These are phyloP conservation scores for Astragalus membranaceus DNA, from an alignment of 306 rosid genomes.

Conservation along the genomic window DNA sequence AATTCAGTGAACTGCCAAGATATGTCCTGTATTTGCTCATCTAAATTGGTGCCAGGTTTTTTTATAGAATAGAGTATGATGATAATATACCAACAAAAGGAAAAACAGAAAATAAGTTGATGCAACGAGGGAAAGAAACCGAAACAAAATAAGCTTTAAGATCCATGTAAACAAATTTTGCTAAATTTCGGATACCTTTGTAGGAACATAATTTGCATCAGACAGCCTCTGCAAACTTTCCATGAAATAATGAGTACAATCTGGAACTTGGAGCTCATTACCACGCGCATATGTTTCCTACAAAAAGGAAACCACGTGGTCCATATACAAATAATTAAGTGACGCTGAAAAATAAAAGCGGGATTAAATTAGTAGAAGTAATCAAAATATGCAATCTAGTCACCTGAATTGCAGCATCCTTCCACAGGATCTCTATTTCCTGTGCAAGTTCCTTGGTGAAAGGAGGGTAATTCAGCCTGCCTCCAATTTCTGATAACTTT, in stretches of 20 bases:
- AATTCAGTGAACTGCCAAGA: background rate
- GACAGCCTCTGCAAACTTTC: constrained; percentile 82
- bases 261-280: constrained; percentile 95
- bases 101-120: background rate
- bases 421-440: constrained; percentile 83
- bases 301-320: constrained; percentile 19
- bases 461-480: constrained; percentile 75
- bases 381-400: constrained; percentile 16
- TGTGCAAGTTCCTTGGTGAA: constrained; percentile 78
- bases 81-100: background rate
- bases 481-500: constrained; percentile 75
- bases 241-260: constrained; percentile 88
- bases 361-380: constrained; percentile 13
- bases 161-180: background rate
- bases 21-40: background rate
- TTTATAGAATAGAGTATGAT: background rate
- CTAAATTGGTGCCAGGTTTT: background rate
- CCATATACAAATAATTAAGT: background rate
- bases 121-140: background rate
- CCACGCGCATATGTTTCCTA: constrained; percentile 93
- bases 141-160: background rate
- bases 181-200: constrained; percentile 55
- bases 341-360: background rate
- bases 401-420: constrained; percentile 92
- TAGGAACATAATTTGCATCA: constrained; percentile 75